phyloP scores from a whole-genome alignment of 169 alveolate species.

The Babesia gibsoni region DNA sequence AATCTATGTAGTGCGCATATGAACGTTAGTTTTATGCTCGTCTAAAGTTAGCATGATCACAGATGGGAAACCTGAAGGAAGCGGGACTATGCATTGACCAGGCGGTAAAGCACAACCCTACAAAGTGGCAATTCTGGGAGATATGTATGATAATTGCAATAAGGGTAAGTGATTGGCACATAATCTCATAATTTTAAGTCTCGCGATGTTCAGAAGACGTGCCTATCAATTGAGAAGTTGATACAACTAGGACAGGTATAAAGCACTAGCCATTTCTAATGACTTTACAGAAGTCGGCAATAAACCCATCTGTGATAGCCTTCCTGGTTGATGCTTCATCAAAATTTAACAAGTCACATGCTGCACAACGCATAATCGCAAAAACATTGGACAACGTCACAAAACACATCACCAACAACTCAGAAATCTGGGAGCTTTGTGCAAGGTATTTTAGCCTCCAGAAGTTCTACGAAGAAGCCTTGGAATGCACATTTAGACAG shows the following conservation, averaged over 20 bases:
- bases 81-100: slow-evolving; percentile 71
- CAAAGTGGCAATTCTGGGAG: slow-evolving; percentile 78
- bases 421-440: slow-evolving; percentile 51
- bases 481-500: slow-evolving; percentile 52
- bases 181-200: neutral
- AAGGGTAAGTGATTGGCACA: slow-evolving; percentile 34
- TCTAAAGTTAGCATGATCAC: neutral
- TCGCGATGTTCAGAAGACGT: slow-evolving; percentile 65
- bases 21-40: slow-evolving; percentile 34
- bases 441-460: slow-evolving; percentile 39
- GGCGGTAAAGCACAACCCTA: slow-evolving; percentile 68
- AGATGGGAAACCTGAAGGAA: slow-evolving; percentile 48
- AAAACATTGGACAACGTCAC: slow-evolving; percentile 55
- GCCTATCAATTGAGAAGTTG: slow-evolving; percentile 60
- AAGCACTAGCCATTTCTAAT: slow-evolving; percentile 31
- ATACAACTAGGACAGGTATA: slow-evolving; percentile 59
- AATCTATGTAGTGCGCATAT: slow-evolving; percentile 70
- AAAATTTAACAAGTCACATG: slow-evolving; percentile 16
- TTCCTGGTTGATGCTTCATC: slow-evolving; percentile 43
- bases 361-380: slow-evolving; percentile 55
- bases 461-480: slow-evolving; percentile 39
- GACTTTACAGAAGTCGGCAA: slow-evolving; percentile 48
- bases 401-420: slow-evolving; percentile 38
- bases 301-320: slow-evolving; percentile 41
- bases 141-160: slow-evolving; percentile 61